Percentiles rank a stretch among this genome's conserved stretches.
phyloP scores from a whole-genome alignment of 306 rosid species.

The Lathyrus sativus region DNA sequence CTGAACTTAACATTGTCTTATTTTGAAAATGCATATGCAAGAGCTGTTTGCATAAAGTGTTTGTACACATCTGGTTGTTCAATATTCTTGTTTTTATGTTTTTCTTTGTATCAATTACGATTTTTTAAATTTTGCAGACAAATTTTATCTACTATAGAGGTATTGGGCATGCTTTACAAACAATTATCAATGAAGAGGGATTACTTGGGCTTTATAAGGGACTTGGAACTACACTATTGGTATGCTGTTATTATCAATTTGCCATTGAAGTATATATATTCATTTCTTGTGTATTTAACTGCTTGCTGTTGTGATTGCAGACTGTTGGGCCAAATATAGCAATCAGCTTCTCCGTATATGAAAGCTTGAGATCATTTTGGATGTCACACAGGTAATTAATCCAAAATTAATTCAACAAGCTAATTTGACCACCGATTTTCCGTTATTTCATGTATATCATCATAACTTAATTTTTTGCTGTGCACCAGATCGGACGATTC shows the following conservation, averaged over 20 bases:
- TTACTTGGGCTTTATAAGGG: constrained; percentile 87
- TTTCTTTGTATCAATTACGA: constrained; percentile 24
- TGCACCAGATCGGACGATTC: constrained; percentile 75
- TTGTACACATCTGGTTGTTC: background rate
- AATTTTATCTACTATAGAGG: constrained; percentile 77
- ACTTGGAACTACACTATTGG: constrained; percentile 97
- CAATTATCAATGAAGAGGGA: constrained; percentile 87
- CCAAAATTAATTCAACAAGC: constrained; percentile 29
- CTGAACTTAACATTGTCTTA: constrained; percentile 12
- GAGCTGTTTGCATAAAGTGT: constrained; percentile 21
- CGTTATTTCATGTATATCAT: constrained; percentile 2
- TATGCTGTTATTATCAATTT: constrained; percentile 45
- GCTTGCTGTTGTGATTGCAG: constrained; percentile 50
- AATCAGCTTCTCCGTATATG: constrained; percentile 93
- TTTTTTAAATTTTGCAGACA: constrained; percentile 64
- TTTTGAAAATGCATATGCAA: constrained; percentile 16
- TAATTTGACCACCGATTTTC: constrained; percentile 18
- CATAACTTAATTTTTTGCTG: constrained; percentile 30
- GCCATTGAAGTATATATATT: constrained; percentile 24
- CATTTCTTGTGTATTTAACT: constrained; percentile 32
- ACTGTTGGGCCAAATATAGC: constrained; percentile 97
- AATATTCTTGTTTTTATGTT: constrained; percentile 3
- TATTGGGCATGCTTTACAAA: constrained; percentile 73
- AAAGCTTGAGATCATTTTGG: constrained; percentile 84
- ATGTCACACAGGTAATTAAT: constrained; percentile 62